phyloP scores from a whole-genome alignment of 78 protist species.

The Dictyostelium brefeldianum region DNA sequence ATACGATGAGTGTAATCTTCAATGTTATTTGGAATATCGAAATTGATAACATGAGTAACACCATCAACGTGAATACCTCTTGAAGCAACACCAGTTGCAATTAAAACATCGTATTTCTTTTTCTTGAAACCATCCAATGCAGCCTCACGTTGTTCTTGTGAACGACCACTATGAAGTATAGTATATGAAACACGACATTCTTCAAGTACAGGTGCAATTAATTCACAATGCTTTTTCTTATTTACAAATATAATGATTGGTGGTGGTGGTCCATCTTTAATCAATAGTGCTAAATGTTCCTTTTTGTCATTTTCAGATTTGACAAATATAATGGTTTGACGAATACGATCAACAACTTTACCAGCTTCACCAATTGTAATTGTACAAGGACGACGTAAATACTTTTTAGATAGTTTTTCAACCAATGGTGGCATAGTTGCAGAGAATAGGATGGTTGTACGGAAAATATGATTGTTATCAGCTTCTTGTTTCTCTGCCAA shows the following conservation, averaged over 20 bases:
- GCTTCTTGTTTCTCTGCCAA: constrained; percentile 80
- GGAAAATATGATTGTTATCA: constrained; percentile 21
- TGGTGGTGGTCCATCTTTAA: constrained; percentile 81
- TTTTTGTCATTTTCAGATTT: constrained; percentile 81
- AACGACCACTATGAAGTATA: constrained; percentile 78
- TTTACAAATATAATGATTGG: constrained; percentile 94
- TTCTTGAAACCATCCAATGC: constrained; percentile 80
- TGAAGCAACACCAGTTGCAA: constrained; percentile 92
- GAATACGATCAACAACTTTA: constrained; percentile 87
- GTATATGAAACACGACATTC: constrained; percentile 44
- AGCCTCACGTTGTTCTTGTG: constrained; percentile 88
- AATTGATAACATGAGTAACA: constrained; percentile 95
- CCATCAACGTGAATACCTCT: constrained; percentile 95
- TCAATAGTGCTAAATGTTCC: constrained; percentile 8
- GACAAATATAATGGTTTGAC: constrained; percentile 84
- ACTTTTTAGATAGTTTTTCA: constrained; percentile 90
- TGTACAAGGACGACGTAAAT: constrained; percentile 87
- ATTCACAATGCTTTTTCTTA: constrained; percentile 79
- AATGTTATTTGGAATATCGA: constrained; percentile 92
- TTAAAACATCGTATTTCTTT: constrained; percentile 63
- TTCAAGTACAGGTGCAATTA: constrained; percentile 31
- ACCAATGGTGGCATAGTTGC: constrained; percentile 95
- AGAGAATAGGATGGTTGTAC: constrained; percentile 92
- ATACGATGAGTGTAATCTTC: constrained; percentile 94
- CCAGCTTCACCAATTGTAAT: constrained; percentile 92